Evolutionary conservation across 352 stramenopile genomes (phyloP).

Genomic region (Pilasporangium apinafurcum): DNA sequence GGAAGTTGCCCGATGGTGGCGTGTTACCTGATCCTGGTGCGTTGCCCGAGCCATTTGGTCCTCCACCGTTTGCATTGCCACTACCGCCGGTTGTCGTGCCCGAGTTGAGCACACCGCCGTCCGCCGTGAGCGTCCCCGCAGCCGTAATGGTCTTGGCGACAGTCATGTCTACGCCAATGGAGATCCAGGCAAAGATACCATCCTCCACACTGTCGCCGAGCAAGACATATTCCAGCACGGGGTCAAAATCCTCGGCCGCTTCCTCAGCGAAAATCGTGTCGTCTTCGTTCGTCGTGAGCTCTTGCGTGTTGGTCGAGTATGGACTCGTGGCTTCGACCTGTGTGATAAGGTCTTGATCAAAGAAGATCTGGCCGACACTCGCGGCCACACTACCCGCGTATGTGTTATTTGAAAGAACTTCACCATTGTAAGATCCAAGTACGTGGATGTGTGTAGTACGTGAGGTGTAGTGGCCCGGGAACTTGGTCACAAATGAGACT

Average conservation of each 20-base stretch:
- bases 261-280: constrained; percentile 7
- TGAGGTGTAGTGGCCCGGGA: constrained; percentile 10
- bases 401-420: not conserved
- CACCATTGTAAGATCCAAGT: not conserved
- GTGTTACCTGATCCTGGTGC: too few relatives aligned
- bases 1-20: too few relatives aligned
- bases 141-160: not conserved
- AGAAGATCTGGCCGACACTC: constrained; percentile 1
- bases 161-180: constrained; percentile 10
- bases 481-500: constrained; percentile 7
- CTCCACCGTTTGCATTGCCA: too few relatives aligned
- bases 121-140: constrained; percentile 3
- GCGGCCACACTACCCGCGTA: constrained; percentile 1
- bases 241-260: constrained; percentile 3
- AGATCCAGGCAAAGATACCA: constrained; percentile 17
- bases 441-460: constrained; percentile 8
- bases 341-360: constrained; percentile 6
- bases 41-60: too few relatives aligned
- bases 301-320: constrained; percentile 3
- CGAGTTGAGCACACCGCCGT: too few relatives aligned
- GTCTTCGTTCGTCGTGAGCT: constrained; percentile 7
- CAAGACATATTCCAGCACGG: constrained; percentile 8
- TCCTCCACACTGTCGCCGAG: constrained; percentile 11
- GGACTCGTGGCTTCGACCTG: constrained; percentile 1
- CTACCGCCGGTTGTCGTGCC: too few relatives aligned